Evolutionary conservation across 148 eudicot genomes (phyloP), one percentile per base, ranked within the genome.

Genomic region (Pouteria glomerata): DNA sequence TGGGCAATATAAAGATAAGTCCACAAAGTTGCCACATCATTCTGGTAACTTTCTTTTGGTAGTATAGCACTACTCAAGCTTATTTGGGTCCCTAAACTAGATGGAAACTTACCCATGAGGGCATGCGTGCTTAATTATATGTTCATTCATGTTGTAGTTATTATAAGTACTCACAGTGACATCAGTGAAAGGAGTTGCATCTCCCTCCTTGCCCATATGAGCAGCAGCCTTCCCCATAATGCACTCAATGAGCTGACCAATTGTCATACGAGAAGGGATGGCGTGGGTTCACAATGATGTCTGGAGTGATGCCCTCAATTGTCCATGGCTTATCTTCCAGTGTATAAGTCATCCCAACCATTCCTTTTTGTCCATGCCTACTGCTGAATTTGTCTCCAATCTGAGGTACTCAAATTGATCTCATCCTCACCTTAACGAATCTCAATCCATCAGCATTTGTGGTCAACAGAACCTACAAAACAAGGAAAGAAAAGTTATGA

Each of bases 161-260:
- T 71, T n/a, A n/a, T n/a, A n/a, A 29, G 34, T 60, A 51, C 75
- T 62, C 35, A 89, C 76, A 53, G 76, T 73, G 3, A 73, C 76
- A 56, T 73, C 76, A 2, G 71, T 73, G 39, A 73, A 73, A 41
- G 76, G 76, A 73, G 76, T 73, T 37, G 76, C 76, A 30, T 73
- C 76, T 35, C 76, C 76, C 42, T 73, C 76, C 66, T 73, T 73
- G 1, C 76, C 76, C 52, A 73, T 30, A 21, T 73, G 76, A 65
- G 76, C 76, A 11, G 70, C 76, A 73, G 65, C 76, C 42, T 73
- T 73, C 41, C 76, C 76, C 76, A 73, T 73, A 62, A 73, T 73
- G 37, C 76, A 73, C 70, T 73, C 76, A 8, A 73, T 55, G 42
- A 73, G 76, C 70, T 73, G 76, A 12, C 76, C 76, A 30, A 73